phyloP scores from a whole-genome alignment of 352 stramenopile genomes.

The Pythium volutum region DNA sequence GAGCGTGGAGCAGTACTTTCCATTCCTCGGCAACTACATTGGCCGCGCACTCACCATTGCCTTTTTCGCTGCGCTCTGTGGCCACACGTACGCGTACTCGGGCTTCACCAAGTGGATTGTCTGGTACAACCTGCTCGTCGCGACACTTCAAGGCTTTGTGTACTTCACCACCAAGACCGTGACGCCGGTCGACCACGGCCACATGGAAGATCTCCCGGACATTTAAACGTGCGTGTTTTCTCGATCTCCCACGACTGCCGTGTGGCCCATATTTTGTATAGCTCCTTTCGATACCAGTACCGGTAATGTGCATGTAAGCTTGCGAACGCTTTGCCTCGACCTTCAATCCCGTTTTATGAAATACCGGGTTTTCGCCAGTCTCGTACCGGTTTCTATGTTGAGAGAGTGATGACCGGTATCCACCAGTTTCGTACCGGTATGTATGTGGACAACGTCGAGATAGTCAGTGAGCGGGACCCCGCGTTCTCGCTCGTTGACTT shows the following conservation, averaged over 20 bases:
- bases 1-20: constrained; percentile 80
- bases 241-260: neutral
- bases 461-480: neutral
- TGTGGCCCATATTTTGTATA: neutral
- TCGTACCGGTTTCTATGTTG: too few relatives aligned
- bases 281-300: too few relatives aligned
- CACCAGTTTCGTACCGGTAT: neutral
- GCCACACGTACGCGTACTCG: constrained; percentile 58
- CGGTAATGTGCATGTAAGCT: neutral
- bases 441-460: neutral
- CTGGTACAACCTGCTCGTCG: constrained; percentile 74
- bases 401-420: neutral
- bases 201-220: constrained; percentile 70
- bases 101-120: constrained; percentile 75
- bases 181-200: constrained; percentile 38
- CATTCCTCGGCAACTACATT: constrained; percentile 87
- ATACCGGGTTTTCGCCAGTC: too few relatives aligned
- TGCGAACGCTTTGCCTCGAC: neutral
- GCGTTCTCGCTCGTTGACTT: constrained; percentile 6
- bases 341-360: too few relatives aligned
- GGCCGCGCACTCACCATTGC: constrained; percentile 75
- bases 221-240: constrained; percentile 24
- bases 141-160: constrained; percentile 71
- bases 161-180: constrained; percentile 84
- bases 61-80: constrained; percentile 77